Base-by-base conservation (phyloP, 805 yeast genomes). In the Myxozyma udenii region DNA sequence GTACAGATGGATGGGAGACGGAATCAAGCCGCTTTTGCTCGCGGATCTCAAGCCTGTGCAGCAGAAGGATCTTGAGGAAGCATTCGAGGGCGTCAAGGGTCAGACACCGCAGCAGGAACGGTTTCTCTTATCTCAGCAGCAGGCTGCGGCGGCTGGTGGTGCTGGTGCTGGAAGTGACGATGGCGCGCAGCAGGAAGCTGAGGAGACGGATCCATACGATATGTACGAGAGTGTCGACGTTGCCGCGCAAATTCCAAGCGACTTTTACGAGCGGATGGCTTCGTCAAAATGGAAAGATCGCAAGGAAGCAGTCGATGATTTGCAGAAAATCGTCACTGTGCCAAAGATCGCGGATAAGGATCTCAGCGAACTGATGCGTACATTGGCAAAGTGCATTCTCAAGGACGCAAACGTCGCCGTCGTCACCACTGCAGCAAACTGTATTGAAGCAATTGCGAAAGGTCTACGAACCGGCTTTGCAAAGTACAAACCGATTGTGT, bases 401-500 rank as follows among this genome's bases (percentile, higher is more conserved):
- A 87, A 82, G 63, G 98, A 93, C 70, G 95, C 90, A 3, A 93
- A 93, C 65, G 77, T 89, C 47, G 89, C 84, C 69, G 95, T 87
- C 12, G 96, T 86, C 0, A 83, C 85, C 14, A 63, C 84, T 26
- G 87, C 96, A 0, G 84, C 95, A 1, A 79, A 80, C 50, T 79
- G 85, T 41, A 70, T 83, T 18, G 79, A 76, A 48, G 68, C 68
- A 26, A 66, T 91, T 30, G 85, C 87, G 1, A 75, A 74, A 26
- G 95, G 95, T 1, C 71, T 93, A 42, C 74, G 82, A 49, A 60
- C 66, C 1, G 72, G 71, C 3, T 87, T 87, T 63, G 74, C 71
- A 21, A 76, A 72, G 54, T 84, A 85, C 65, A 76, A 73, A 40
- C 52, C 72, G 0, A 61, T 75, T 1, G 76, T 87, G 1, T 71